Base-by-base conservation (phyloP, 2,329 filamentous ascomycete species). In the Fusarium sp. region DNA sequence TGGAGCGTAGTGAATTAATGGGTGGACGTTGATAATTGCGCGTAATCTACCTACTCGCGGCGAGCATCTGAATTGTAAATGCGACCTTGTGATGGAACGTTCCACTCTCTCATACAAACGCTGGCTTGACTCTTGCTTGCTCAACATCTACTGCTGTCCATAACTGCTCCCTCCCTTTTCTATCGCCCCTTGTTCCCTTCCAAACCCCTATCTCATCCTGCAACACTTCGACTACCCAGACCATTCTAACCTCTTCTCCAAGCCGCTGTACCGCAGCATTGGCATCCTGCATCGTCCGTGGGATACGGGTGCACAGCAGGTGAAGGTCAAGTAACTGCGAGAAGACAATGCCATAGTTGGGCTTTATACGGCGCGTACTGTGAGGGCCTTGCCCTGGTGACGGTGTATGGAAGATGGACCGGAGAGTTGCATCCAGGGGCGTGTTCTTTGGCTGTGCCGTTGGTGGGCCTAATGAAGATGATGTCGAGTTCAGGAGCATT, bases 321-420 rank as follows among this genome's bases (percentile, higher is more conserved):
- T 91, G 89, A 20, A 91, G 61, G 54, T 90, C 86, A 0, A 90
- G 81, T 48, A 91, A 83, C 79, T 89, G 87, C 7, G 85, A 76
- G 71, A 92, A 92, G 6, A 88, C 84, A 16, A 85, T 81, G 6
- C 90, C 90, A 64, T 90, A 90, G 18, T 84, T 84, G 7, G 88
- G 88, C 68, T 87, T 89, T 70, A 82, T 86, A 62, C 81, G 78
- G 56, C 75, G 43, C 45, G 68, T 68, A n/a, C 71, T 69, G 11
- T 54, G 60, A 7, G 56, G 16, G 11, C 67, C 73, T 16, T 74
- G 56, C 52, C 71, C 57, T 23, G 76, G 66, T 16, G 77, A 78
- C 1, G 80, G 80, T 0, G 84, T 81, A 71, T 82, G 83, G 81
- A 89, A 89, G 58, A 89, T 84, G 10, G 87, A 89, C n/a, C 85